Percentiles rank a stretch among this genome's conserved stretches.
phyloP scores from a whole-genome alignment of 108 stramenopile genomes.

The Discostella pseudostelligera region DNA sequence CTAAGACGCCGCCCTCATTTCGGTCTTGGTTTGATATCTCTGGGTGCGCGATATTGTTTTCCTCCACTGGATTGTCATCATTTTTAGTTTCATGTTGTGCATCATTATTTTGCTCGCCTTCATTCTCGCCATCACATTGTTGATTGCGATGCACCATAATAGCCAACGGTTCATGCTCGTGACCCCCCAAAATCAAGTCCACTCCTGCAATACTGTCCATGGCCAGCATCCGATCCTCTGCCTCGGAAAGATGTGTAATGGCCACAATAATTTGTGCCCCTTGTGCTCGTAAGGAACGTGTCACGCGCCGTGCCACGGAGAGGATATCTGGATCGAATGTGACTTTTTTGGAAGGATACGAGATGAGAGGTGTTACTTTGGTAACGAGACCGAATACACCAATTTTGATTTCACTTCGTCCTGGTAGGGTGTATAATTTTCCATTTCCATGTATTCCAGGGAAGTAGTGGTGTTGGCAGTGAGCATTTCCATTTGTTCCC shows the following conservation, averaged over 20 bases:
- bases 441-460: constrained; percentile 37
- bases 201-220: constrained; percentile 26
- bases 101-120: too few relatives aligned
- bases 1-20: constrained; percentile 35
- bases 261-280: constrained; percentile 45
- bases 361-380: constrained; percentile 33
- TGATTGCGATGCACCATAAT: constrained; percentile 31
- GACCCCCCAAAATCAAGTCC: constrained; percentile 43
- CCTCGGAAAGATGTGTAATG: constrained; percentile 44
- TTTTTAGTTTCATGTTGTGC: too few relatives aligned
- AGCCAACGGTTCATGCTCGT: constrained; percentile 44
- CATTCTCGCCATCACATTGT: not conserved
- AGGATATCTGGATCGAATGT: constrained; percentile 28
- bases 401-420: constrained; percentile 18
- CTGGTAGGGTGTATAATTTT: constrained; percentile 16
- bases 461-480: constrained; percentile 8
- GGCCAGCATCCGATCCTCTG: constrained; percentile 33
- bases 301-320: constrained; percentile 19
- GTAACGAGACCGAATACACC: constrained; percentile 46
- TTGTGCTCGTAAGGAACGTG: not conserved
- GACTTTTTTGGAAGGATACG: constrained; percentile 23
- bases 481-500: not conserved
- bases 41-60: not conserved
- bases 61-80: not conserved
- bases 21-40: constrained; percentile 4